A percentile compares a stretch with the other conserved stretches of the same genome.
Conservation (phyloP, 225 moss, liverwort and hornwort species). For the Physcomitrium patens region DNA sequence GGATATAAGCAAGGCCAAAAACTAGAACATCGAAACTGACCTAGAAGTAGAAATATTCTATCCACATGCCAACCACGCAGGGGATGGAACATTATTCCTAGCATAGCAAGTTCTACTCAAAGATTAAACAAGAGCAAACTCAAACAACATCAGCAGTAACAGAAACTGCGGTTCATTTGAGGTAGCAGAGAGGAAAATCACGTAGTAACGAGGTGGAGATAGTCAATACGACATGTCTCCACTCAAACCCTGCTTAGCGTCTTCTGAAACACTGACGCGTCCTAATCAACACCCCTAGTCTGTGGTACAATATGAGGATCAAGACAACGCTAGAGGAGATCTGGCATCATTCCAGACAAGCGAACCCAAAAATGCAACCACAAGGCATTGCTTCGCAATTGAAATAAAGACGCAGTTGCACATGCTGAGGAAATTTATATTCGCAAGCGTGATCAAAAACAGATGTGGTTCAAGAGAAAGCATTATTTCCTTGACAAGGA, state of each 20-base stretch:
- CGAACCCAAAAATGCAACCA: no score
- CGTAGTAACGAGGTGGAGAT: neutral
- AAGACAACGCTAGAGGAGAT: no score
- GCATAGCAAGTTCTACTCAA: no score
- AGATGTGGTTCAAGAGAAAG: no score
- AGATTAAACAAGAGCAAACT: neutral
- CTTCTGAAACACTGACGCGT: neutral
- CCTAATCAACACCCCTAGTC: neutral
- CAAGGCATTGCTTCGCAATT: no score
- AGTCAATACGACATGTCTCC: neutral
- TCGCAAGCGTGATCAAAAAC: no score
- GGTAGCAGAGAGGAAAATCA: neutral
- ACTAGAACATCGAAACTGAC: neutral
- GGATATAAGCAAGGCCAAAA: neutral
- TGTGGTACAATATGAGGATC: neutral
- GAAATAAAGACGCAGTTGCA: no score
- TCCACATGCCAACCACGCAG: conserved; percentile 1
- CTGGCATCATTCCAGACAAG: no score
- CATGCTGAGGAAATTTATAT: no score
- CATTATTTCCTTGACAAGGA: no score
- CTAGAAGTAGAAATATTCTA: neutral
- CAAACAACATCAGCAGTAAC: neutral
- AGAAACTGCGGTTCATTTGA: neutral
- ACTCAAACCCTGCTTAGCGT: neutral
- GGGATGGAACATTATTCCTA: neutral